Evolutionary conservation across 805 yeast genomes (phyloP).

Genomic region (Candida coquimbonensis): DNA sequence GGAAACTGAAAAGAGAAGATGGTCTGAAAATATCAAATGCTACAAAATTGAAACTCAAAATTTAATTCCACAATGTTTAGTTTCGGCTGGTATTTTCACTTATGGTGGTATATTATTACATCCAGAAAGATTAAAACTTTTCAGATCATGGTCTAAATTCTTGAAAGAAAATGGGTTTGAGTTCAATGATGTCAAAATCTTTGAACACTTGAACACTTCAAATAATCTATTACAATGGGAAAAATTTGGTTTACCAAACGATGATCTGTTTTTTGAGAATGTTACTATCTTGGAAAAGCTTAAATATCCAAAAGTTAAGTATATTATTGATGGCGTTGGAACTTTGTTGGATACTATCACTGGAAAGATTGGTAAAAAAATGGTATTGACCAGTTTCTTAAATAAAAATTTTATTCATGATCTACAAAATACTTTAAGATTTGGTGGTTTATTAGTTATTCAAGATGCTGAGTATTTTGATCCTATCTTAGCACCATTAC

Average conservation of each 20-base stretch:
- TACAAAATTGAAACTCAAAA: conserved; percentile 40
- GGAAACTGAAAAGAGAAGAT: conserved; percentile 61
- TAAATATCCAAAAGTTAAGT: conserved; percentile 33
- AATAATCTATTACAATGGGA: conserved; percentile 45
- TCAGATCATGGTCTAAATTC: conserved; percentile 29
- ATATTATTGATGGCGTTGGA: conserved; percentile 69
- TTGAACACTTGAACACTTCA: conserved; percentile 33
- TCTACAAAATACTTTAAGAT: conserved; percentile 73
- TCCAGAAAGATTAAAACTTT: conserved; percentile 31
- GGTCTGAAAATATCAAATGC: conserved; percentile 54
- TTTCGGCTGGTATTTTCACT: conserved; percentile 54
- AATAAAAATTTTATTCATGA: conserved; percentile 60
- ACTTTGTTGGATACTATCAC: conserved; percentile 35
- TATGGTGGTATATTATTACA: conserved; percentile 59
- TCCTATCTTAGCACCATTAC: conserved; percentile 59
- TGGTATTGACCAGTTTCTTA: conserved; percentile 60
- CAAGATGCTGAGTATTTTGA: conserved; percentile 78
- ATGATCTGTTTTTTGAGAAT: conserved; percentile 59
- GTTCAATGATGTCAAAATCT: conserved; percentile 31
- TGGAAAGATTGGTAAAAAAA: conserved; percentile 24
- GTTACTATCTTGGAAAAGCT: conserved; percentile 41
- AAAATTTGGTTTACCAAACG: conserved; percentile 45
- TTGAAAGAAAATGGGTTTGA: conserved; percentile 31
- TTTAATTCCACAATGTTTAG: conserved; percentile 57
- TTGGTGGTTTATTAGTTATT: conserved; percentile 70